These are phyloP conservation scores for Paraglomus brasilianum DNA, from an alignment of 192 early-diverging fungal genomes.

Conservation along the genomic window DNA sequence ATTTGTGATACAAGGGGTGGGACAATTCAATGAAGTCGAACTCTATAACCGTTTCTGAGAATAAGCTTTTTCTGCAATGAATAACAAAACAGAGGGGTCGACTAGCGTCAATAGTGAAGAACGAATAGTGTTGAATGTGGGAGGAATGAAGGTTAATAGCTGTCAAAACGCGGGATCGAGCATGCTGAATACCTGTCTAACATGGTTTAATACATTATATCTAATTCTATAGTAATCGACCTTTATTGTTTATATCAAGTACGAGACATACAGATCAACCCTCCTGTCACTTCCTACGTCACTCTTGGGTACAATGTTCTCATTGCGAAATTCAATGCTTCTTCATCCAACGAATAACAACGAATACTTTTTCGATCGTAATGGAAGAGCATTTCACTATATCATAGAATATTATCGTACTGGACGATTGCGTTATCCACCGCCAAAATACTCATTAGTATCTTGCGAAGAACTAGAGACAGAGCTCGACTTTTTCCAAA, in stretches of 20 bases:
- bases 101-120: not conserved
- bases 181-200: no score
- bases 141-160: slow-evolving; percentile 15
- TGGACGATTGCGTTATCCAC: not conserved
- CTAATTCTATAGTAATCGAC: no score
- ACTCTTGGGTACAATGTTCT: slow-evolving; percentile 24
- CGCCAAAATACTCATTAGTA: not conserved
- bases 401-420: slow-evolving; percentile 27
- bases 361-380: slow-evolving; percentile 25
- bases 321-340: not conserved
- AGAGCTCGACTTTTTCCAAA: slow-evolving; percentile 24
- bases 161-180: no score
- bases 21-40: no score
- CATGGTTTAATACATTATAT: no score
- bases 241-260: slow-evolving; percentile 2
- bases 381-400: slow-evolving; percentile 8
- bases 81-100: no score
- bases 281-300: not conserved
- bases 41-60: no score
- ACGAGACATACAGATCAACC: slow-evolving; percentile 23
- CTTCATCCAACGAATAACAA: slow-evolving; percentile 6
- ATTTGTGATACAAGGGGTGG: no score
- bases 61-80: no score
- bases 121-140: slow-evolving; percentile 22
- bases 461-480: slow-evolving; percentile 16